Base-by-base conservation (phyloP, 2,329 filamentous ascomycete genomes). In the Paecilomyces sp. region DNA sequence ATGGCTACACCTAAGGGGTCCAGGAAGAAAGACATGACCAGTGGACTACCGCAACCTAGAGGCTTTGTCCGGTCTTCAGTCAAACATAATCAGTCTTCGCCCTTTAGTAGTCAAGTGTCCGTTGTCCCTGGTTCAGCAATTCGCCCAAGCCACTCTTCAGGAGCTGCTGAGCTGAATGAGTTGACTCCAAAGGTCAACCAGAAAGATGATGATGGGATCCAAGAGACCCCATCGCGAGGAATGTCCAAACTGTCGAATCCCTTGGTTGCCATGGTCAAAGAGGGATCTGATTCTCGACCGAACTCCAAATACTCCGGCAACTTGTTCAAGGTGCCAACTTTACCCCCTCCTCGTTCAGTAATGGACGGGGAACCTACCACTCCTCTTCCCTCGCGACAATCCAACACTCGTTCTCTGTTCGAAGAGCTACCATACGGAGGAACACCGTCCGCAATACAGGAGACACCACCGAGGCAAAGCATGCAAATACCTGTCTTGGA, bases 1-100 rank as follows among this genome's bases (percentile, higher is more conserved):
- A 79, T 78, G 67, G 79, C 78, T 18, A 81, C 79, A 3, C 79
- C 79, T 3, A 76, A 71, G 57, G 70, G 70, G 8, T 68, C 69
- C 55, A 71, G 74, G 31, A 73, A 69, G 65, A 73, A 66, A 58
- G 70, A 76, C 54, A 61, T 64, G 64, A 54, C 58, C 58, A 59
- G 62, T 8, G 69, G 67, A 5, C 57, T 74, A 50, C 68, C 69
- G 33, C 52, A 72, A 13, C 67, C 70, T 52, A 66, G 63, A 47
- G 68, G 61, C 51, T 57, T 70, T 5, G 61, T 65, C 13, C 68
- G 68, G 8, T 73, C 72, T 22, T 73, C 67, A 18, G 65, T 68
- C 4, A 72, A 70, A 51, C 61, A 68, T 47, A 62, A 66, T 56
- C 59, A 61, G 51, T 61, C 68, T 31, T 69, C 63, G 55, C 70